phyloP scores from a whole-genome alignment of 495 filamentous ascomycete genomes.

The Staphylotrichum tortipilum region DNA sequence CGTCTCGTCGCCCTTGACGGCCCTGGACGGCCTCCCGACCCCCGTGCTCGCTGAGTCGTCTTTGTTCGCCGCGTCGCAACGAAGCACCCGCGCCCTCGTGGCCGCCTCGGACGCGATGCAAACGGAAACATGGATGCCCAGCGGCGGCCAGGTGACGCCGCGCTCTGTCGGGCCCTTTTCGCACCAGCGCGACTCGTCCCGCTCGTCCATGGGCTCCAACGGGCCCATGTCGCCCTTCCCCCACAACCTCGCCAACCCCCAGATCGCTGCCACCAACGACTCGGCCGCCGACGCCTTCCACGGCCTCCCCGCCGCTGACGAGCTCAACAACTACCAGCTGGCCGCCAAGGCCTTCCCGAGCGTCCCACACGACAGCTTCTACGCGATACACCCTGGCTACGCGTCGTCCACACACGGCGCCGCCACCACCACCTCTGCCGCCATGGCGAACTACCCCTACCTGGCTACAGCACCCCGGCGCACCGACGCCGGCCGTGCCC shows the following conservation, averaged over 20 bases:
- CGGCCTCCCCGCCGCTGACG: constrained; percentile 29
- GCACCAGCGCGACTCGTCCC: constrained; percentile 48
- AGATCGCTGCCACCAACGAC: constrained; percentile 43
- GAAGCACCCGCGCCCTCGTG: constrained; percentile 22
- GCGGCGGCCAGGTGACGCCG: constrained; percentile 32
- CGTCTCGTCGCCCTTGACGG: constrained; percentile 28
- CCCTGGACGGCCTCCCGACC: constrained; percentile 31
- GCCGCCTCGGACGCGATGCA: constrained; percentile 32
- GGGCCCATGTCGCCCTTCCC: constrained; percentile 48
- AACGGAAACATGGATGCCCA: constrained; percentile 34
- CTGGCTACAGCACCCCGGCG: constrained; percentile 24
- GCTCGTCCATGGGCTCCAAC: constrained; percentile 47
- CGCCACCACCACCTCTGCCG: constrained; percentile 16
- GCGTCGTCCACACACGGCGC: constrained; percentile 12
- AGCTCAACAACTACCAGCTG: constrained; percentile 35
- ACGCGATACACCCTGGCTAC: constrained; percentile 25
- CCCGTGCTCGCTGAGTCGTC: constrained; percentile 24
- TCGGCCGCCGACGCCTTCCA: constrained; percentile 30
- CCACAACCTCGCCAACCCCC: constrained; percentile 42
- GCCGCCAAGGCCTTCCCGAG: constrained; percentile 26
- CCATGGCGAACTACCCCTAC: constrained; percentile 22
- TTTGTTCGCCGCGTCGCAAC: constrained; percentile 23
- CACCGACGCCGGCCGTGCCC: constrained; percentile 28
- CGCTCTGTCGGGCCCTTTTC: constrained; percentile 30
- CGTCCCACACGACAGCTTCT: constrained; percentile 25